Conservation (phyloP, 768 basidiomycete genomes). For the Paxillus ammoniavirescens region DNA sequence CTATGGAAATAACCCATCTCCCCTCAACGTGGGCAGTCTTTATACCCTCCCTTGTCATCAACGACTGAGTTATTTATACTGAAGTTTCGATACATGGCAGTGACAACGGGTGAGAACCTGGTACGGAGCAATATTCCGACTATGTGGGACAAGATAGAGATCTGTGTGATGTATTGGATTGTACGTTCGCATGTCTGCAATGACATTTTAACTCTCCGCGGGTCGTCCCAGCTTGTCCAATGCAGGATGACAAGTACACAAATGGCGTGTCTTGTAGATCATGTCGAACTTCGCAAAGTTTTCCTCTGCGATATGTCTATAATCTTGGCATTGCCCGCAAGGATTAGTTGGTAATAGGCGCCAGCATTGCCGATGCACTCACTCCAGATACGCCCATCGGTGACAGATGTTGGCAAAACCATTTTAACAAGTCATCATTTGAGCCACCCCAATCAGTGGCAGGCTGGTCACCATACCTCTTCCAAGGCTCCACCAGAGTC, state of each 20-base stretch:
- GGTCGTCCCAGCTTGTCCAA: slow-evolving; percentile 59
- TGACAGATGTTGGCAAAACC: slow-evolving; percentile 51
- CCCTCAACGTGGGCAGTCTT: not conserved
- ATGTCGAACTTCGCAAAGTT: slow-evolving; percentile 54
- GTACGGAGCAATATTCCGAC: slow-evolving; percentile 1
- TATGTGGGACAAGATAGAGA: not conserved
- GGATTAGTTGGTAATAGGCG: not conserved
- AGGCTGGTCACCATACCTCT: slow-evolving; percentile 51
- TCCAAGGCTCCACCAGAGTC: not conserved
- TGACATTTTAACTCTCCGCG: slow-evolving; percentile 18
- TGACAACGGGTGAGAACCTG: not conserved
- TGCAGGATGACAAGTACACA: slow-evolving; percentile 60
- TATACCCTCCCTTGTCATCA: slow-evolving; percentile 6
- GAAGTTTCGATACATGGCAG: not conserved
- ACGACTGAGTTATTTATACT: slow-evolving; percentile 3
- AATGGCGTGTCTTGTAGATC: slow-evolving; percentile 51
- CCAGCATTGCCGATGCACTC: slow-evolving; percentile 12
- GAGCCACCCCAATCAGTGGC: slow-evolving; percentile 23
- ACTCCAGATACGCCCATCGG: slow-evolving; percentile 56
- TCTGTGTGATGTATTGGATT: not conserved
- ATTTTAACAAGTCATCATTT: not conserved
- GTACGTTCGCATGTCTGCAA: slow-evolving; percentile 1
- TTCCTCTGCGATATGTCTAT: slow-evolving; percentile 55
- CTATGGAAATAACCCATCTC: not conserved
- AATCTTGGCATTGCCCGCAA: slow-evolving; percentile 51